Conservation (phyloP, 495 filamentous ascomycete species). For the Extremus antarcticus region DNA sequence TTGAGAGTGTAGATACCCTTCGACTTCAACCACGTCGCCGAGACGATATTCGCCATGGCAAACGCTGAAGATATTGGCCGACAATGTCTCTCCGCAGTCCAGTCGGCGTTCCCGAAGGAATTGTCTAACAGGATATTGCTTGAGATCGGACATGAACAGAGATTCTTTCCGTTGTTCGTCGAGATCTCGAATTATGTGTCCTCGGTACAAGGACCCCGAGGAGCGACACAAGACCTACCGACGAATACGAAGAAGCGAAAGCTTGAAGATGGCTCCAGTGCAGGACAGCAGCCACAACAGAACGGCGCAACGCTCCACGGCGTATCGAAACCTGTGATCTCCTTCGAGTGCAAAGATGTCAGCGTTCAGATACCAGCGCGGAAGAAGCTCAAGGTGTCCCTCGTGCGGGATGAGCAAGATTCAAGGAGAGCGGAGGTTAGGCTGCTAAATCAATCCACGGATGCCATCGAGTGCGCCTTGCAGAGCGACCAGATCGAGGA, state of each 20-base stretch:
- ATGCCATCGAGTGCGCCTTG: slow-evolving; percentile 57
- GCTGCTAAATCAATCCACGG: slow-evolving; percentile 52
- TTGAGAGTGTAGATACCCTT: too few relatives aligned
- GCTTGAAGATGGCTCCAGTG: slow-evolving; percentile 9
- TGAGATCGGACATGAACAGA: neutral
- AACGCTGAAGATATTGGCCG: too few relatives aligned
- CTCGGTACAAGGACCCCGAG: neutral
- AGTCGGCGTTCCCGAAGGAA: neutral
- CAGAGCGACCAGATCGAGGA: slow-evolving; percentile 66
- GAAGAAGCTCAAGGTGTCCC: slow-evolving; percentile 80
- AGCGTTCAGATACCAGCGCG: slow-evolving; percentile 52
- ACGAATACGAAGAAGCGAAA: slow-evolving; percentile 17
- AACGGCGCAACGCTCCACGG: neutral
- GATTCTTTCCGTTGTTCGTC: neutral
- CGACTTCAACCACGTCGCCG: too few relatives aligned
- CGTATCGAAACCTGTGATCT: neutral
- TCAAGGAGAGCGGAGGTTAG: slow-evolving; percentile 46
- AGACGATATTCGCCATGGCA: too few relatives aligned
- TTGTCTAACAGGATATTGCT: neutral
- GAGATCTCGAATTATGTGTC: slow-evolving; percentile 10
- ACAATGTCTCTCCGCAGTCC: too few relatives aligned
- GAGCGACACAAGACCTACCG: neutral
- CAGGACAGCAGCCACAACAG: neutral
- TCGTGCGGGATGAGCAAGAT: slow-evolving; percentile 34
- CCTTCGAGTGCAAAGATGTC: slow-evolving; percentile 21